phyloP scores from a whole-genome alignment of 2,329 filamentous ascomycete genomes.

The Exophiala alcalophila region DNA sequence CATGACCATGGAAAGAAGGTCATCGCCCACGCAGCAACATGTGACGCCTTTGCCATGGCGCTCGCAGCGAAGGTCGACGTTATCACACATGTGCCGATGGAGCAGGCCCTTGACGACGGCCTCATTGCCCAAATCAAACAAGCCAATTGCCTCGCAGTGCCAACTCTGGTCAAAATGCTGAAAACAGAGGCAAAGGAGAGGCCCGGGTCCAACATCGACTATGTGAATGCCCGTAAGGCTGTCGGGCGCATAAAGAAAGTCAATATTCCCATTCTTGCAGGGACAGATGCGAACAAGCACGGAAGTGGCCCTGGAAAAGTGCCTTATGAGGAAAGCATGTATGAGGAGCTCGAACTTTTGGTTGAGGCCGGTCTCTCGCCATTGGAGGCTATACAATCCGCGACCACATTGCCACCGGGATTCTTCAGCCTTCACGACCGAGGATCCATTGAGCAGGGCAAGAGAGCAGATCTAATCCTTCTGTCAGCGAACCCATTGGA shows the following conservation, averaged over 20 bases:
- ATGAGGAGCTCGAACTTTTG: slow-evolving; percentile 4
- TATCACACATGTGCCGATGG: not conserved
- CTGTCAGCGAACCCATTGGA: not conserved
- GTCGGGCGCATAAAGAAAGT: not conserved
- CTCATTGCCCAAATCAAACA: not conserved
- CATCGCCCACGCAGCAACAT: slow-evolving; percentile 4
- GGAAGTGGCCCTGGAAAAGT: not conserved
- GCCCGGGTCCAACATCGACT: not conserved
- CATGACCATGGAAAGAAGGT: not conserved
- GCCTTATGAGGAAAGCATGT: not conserved
- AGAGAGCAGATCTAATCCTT: slow-evolving; percentile 1
- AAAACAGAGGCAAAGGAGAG: not conserved
- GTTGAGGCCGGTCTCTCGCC: not conserved
- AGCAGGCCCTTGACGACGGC: not conserved
- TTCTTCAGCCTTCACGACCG: not conserved
- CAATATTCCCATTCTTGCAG: slow-evolving; percentile 1
- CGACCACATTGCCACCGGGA: not conserved
- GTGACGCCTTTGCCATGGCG: not conserved
- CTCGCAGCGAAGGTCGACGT: not conserved
- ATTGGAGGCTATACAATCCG: slow-evolving; percentile 1
- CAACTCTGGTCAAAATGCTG: not conserved
- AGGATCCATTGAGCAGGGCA: not conserved
- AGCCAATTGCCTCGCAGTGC: not conserved
- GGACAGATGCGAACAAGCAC: slow-evolving; percentile 3
- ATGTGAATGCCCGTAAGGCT: slow-evolving; percentile 1